Conservation (phyloP, 148 eudicot genomes). For the Amaranthus cruentus region DNA sequence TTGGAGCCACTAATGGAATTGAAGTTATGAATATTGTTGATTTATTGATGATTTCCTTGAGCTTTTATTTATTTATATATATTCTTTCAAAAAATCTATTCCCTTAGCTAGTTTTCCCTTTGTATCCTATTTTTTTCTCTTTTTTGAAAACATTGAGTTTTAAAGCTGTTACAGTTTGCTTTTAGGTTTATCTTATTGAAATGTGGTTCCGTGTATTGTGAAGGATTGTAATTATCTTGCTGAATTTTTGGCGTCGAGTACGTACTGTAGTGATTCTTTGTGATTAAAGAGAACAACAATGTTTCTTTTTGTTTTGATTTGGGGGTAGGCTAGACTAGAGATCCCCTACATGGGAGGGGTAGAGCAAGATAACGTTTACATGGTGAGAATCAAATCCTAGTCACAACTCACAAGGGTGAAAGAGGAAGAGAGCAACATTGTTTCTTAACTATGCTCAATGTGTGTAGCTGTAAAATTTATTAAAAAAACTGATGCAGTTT, state of each 20-base stretch:
- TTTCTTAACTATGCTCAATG: too few relatives aligned
- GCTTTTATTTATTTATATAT: not conserved
- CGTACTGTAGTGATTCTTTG: not conserved
- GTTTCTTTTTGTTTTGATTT: too few relatives aligned
- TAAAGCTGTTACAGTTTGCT: not conserved
- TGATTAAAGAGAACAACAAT: too few relatives aligned
- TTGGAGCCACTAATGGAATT: not conserved
- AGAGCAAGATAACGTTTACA: too few relatives aligned
- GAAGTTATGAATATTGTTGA: not conserved
- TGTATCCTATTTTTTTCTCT: not conserved
- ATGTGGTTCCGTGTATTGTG: not conserved
- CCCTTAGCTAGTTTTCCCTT: not conserved
- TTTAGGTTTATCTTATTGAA: not conserved
- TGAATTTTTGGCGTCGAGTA: not conserved
- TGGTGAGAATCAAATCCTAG: too few relatives aligned
- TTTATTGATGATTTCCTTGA: not conserved
- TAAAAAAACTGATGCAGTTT: too few relatives aligned
- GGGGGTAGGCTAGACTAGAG: too few relatives aligned
- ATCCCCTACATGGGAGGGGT: too few relatives aligned
- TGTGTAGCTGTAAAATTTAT: too few relatives aligned
- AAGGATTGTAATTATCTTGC: not conserved
- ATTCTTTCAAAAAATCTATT: not conserved
- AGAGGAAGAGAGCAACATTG: too few relatives aligned
- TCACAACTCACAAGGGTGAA: too few relatives aligned
- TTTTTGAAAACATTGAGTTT: not conserved